Base-by-base conservation (phyloP, 2,329 filamentous ascomycete genomes). In the Sporothrix schenckii region DNA sequence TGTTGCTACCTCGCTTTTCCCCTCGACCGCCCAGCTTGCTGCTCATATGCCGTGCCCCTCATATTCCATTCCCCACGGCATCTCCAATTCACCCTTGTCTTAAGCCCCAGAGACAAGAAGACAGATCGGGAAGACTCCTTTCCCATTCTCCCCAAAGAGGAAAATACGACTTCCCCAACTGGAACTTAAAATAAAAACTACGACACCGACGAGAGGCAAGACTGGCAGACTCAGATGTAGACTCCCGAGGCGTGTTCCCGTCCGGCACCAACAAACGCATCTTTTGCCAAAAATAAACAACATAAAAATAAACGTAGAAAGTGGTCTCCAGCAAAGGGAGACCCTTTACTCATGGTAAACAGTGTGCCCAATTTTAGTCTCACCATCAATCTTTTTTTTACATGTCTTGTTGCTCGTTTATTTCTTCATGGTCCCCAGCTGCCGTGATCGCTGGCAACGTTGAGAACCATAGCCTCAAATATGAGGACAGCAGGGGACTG, bases 371-470 rank as follows among this genome's bases (percentile, higher is more conserved):
- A 9, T 21, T 34, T n/a, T n/a, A n/a, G n/a, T n/a, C n/a, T n/a
- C n/a, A 54, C 6, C 6, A 13, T 30, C 34, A 30, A 19, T 13
- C 14, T n/a, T 27, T 41, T 34, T 50, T 11, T 6, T 66, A n/a
- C n/a, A n/a, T 21, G 24, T 13, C 49, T 16, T 2, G 14, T 16
- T 13, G 41, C 11, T 44, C 14, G 11, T 44, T 16, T 44, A 39
- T 27, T 24, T 53, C n/a, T 53, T 39, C 30, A 49, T 53, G 9
- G 44, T 41, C 47, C 4, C 30, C 21, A 16, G 50, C 39, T 56
- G n/a, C 52, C 52, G 39, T 24, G 66, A 68, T 47, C 49, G 66
- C 52, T 68, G 39, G 19, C 34, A 56, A 47, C 39, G 66, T n/a
- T 10, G 39, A 47, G 21, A 14, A 47, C 34, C 50, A 49, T 9